These are phyloP conservation scores for Boletus rubescentipes DNA, from an alignment of 768 basidiomycete genomes.

Conservation along the genomic window DNA sequence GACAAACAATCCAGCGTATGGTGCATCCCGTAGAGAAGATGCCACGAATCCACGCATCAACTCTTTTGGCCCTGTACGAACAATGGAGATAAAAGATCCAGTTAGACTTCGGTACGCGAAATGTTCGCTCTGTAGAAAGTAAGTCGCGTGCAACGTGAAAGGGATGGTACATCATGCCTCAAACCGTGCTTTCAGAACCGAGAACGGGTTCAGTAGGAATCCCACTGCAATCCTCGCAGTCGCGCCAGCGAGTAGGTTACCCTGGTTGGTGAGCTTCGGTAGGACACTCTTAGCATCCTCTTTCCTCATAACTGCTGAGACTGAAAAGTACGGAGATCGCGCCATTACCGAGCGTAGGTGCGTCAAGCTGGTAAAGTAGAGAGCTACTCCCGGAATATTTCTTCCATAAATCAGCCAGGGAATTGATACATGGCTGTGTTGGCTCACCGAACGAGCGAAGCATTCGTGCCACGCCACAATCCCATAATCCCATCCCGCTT, in stretches of 20 bases:
- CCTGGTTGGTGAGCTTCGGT: conserved; percentile 68
- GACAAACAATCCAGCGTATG: conserved; percentile 89
- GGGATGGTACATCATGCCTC: conserved; percentile 56
- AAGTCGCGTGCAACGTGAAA: neutral
- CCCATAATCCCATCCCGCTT: conserved; percentile 62
- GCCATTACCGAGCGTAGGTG: conserved; percentile 80
- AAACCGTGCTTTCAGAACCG: conserved; percentile 88
- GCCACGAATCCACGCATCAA: conserved; percentile 84
- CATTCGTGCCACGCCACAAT: conserved; percentile 86
- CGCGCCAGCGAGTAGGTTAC: conserved; percentile 87
- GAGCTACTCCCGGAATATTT: conserved; percentile 89
- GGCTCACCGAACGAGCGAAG: conserved; percentile 69
- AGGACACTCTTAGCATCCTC: conserved; percentile 49
- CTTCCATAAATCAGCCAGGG: conserved; percentile 38
- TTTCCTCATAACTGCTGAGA: conserved; percentile 14
- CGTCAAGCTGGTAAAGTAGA: conserved; percentile 87
- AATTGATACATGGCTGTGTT: neutral
- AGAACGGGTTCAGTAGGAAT: conserved; percentile 84
- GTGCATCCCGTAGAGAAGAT: conserved; percentile 90
- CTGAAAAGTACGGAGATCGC: conserved; percentile 65
- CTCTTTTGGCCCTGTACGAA: conserved; percentile 73
- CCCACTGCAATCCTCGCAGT: conserved; percentile 79
- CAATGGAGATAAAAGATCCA: conserved; percentile 56
- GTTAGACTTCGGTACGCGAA: conserved; percentile 66
- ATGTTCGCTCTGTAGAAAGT: conserved; percentile 62